Percentiles rank a stretch among this genome's conserved stretches.
Conservation (phyloP, 768 basidiomycete species). For the Lyophyllum atratum region DNA sequence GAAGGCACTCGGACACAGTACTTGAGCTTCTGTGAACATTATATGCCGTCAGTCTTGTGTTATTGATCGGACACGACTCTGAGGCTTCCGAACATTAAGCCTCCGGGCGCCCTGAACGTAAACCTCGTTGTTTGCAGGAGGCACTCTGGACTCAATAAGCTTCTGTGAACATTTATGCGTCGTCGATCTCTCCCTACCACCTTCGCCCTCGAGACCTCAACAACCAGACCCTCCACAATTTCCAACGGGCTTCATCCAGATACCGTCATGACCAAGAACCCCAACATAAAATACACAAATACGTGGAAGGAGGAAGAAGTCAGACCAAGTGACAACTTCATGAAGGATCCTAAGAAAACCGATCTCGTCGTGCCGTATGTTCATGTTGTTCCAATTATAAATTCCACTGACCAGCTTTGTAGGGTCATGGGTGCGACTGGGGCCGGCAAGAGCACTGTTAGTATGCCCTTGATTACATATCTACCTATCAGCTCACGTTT, state of each 20-base stretch:
- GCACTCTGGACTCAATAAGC: too few relatives aligned
- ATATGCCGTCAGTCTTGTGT: too few relatives aligned
- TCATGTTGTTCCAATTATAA: background rate
- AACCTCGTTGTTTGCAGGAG: too few relatives aligned
- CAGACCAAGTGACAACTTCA: constrained; percentile 7
- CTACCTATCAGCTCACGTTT: background rate
- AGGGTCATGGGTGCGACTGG: constrained; percentile 19
- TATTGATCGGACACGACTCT: background rate
- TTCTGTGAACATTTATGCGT: too few relatives aligned
- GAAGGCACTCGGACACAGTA: too few relatives aligned
- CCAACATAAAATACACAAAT: background rate
- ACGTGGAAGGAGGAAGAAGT: constrained; percentile 8
- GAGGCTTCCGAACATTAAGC: background rate
- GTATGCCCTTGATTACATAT: background rate
- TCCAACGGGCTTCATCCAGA: background rate
- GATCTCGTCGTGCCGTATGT: constrained; percentile 20
- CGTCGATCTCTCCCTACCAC: background rate
- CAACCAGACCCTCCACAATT: background rate
- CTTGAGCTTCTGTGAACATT: too few relatives aligned
- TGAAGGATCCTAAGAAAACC: constrained; percentile 3
- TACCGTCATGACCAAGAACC: background rate
- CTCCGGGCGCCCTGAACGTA: background rate
- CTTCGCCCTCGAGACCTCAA: background rate
- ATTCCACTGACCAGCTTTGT: background rate
- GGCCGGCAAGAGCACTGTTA: constrained; percentile 22